These are phyloP conservation scores for Acacia acuminata DNA, from an alignment of 306 rosid genomes.

Conservation along the genomic window DNA sequence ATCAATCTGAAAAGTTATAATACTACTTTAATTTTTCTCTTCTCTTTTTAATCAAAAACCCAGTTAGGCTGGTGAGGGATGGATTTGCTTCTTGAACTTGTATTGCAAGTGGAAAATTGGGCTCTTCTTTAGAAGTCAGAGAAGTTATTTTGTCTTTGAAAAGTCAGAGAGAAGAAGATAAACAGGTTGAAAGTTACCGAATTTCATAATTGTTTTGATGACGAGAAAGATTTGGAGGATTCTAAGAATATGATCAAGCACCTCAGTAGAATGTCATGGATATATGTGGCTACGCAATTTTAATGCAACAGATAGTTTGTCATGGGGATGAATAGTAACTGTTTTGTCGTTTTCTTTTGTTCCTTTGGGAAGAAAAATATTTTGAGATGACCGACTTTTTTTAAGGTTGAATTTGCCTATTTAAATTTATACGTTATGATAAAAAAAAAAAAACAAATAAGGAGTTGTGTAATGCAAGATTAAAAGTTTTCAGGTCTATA, in stretches of 20 bases:
- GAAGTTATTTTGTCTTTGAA: background rate
- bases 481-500: background rate
- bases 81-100: too few relatives aligned
- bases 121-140: background rate
- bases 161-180: background rate
- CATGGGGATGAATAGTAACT: background rate
- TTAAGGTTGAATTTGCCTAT: background rate
- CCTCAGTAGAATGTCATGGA: background rate
- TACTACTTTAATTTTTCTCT: too few relatives aligned
- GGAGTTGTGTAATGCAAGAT: background rate
- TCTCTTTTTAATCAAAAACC: too few relatives aligned
- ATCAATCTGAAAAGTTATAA: too few relatives aligned
- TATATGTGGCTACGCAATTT: background rate
- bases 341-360: background rate
- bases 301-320: background rate
- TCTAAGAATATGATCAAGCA: constrained; percentile 6
- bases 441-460: background rate
- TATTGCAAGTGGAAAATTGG: background rate
- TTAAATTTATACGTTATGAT: background rate
- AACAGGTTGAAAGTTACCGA: constrained; percentile 16
- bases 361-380: background rate
- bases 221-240: constrained; percentile 8
- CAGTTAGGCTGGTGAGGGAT: too few relatives aligned
- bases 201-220: constrained; percentile 3
- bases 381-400: background rate